These are phyloP conservation scores for Phytophthora rubi DNA, from an alignment of 352 stramenopile species.

Conservation along the genomic window DNA sequence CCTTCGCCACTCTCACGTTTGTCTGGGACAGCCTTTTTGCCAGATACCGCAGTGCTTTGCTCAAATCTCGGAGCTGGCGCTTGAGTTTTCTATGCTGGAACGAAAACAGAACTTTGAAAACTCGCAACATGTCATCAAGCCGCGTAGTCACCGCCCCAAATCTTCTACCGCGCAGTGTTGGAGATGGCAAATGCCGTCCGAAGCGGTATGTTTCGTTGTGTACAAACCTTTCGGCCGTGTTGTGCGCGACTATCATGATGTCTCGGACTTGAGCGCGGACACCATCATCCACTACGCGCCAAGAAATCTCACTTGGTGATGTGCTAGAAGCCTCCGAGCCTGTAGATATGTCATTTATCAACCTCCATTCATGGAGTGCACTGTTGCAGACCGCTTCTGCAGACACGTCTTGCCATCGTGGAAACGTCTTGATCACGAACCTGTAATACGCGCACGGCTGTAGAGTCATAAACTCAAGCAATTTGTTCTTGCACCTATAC, in stretches of 20 bases:
- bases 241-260: conserved; percentile 28
- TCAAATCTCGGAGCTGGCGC: conserved; percentile 11
- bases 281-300: conserved; percentile 2
- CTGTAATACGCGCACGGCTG: conserved; percentile 58
- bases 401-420: conserved; percentile 40
- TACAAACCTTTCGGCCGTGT: conserved; percentile 21
- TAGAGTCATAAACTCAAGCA: conserved; percentile 46
- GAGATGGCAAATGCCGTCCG: conserved; percentile 2
- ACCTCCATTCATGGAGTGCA: conserved; percentile 33
- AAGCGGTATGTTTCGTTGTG: not conserved
- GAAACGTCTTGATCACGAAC: conserved; percentile 53
- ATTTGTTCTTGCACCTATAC: conserved; percentile 32
- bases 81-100: conserved; percentile 51
- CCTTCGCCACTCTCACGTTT: conserved; percentile 38
- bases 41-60: conserved; percentile 31
- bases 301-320: not conserved
- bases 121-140: conserved; percentile 55
- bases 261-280: conserved; percentile 23
- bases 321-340: not conserved
- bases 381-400: conserved; percentile 45
- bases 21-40: conserved; percentile 37
- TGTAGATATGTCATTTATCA: conserved; percentile 3
- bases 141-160: conserved; percentile 39
- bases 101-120: conserved; percentile 53
- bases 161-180: conserved; percentile 18